Evolutionary conservation across 2,329 filamentous ascomycete species (phyloP).

Genomic region (Fusarium palustre): DNA sequence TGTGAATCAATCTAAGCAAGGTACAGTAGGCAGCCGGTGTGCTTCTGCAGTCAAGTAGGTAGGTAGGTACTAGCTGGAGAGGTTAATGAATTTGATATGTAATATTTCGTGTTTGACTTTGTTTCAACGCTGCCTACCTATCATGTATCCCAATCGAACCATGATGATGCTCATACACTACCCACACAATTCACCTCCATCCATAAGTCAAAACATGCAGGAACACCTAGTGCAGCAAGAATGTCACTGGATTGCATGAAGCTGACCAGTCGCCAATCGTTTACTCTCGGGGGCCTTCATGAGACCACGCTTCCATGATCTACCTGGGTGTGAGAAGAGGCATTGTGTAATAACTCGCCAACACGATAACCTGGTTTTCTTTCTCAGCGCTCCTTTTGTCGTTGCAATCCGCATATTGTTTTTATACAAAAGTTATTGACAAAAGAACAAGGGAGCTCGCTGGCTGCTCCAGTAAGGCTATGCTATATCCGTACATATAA

Average conservation of each 20-base stretch:
- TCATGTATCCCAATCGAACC: neutral
- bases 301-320: neutral
- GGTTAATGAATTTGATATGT: neutral
- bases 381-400: neutral
- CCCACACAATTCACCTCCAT: neutral
- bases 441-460: slow-evolving; percentile 46
- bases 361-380: neutral
- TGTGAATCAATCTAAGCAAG: neutral
- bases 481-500: slow-evolving; percentile 40
- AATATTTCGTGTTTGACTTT: neutral
- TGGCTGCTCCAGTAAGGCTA: slow-evolving; percentile 39
- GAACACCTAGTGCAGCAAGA: slow-evolving; percentile 20
- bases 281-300: neutral
- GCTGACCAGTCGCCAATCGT: slow-evolving; percentile 16
- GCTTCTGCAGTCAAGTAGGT: neutral
- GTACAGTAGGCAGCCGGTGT: neutral
- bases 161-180: neutral
- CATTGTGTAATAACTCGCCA: neutral
- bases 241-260: slow-evolving; percentile 18
- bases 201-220: slow-evolving; percentile 10
- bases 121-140: too few relatives aligned
- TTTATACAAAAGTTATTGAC: slow-evolving; percentile 26
- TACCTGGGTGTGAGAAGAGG: neutral
- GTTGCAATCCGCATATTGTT: neutral
- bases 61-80: too few relatives aligned